Evolutionary conservation across 176 grass and related monocot species (phyloP).

Genomic region (Oryza rufipogon): DNA sequence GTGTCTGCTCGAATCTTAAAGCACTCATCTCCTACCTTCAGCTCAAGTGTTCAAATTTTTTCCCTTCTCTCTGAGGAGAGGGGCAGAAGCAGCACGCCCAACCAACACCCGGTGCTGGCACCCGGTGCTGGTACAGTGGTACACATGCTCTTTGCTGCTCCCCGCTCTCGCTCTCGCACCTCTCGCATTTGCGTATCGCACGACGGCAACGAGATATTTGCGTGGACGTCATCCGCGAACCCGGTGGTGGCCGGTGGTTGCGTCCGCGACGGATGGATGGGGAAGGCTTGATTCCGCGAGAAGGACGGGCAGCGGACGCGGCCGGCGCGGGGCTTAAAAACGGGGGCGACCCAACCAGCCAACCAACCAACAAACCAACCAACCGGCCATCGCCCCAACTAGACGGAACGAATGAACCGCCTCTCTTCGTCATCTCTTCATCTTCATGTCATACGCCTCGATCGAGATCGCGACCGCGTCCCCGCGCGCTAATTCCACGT

Average conservation of each 20-base stretch:
- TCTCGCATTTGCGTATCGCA: background rate
- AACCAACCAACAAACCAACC: background rate
- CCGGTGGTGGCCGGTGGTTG: background rate
- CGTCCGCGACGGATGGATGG: no score
- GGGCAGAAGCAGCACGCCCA: no score
- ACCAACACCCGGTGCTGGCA: no score
- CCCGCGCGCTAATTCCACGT: background rate
- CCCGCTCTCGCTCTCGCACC: no score
- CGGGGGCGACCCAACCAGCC: background rate
- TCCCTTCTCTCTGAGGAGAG: no score
- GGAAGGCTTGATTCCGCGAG: background rate
- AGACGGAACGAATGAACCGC: background rate
- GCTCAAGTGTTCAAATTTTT: no score
- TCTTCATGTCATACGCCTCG: background rate
- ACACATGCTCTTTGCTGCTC: no score
- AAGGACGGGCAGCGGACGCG: conserved; percentile 18
- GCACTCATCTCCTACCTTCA: no score
- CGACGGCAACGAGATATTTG: background rate
- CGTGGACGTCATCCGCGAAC: no score
- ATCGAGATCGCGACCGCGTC: background rate
- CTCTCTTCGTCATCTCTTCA: background rate
- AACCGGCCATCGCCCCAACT: background rate
- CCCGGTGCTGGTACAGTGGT: no score
- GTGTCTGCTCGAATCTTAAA: no score
- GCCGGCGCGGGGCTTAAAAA: background rate